Conservation (phyloP, 1,139 yeast genomes). For the Nakaseomyces kungkrabaensis region DNA sequence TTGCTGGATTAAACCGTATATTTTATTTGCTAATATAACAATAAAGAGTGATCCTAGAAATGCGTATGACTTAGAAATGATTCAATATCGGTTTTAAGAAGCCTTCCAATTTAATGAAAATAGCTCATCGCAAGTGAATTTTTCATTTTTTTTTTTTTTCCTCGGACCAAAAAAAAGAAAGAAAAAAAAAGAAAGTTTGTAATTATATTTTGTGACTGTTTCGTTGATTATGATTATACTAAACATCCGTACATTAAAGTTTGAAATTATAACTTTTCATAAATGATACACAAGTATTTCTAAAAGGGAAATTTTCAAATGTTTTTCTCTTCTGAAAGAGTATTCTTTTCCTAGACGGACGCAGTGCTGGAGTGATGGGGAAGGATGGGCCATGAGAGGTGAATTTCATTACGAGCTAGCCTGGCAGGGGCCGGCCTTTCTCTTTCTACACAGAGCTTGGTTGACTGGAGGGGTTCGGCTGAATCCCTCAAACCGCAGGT, state of each 20-base stretch:
- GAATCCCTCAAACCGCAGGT: too few relatives aligned
- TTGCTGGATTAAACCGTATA: background rate
- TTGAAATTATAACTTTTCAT: background rate
- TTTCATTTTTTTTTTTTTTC: background rate
- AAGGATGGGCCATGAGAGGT: background rate
- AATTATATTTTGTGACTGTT: background rate
- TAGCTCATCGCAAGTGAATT: background rate
- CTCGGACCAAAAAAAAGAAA: background rate
- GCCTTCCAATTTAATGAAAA: too few relatives aligned
- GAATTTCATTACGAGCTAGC: too few relatives aligned
- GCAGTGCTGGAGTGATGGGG: background rate
- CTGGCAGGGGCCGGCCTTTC: too few relatives aligned
- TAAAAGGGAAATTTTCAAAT: background rate
- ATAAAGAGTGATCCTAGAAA: too few relatives aligned
- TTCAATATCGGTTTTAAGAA: too few relatives aligned
- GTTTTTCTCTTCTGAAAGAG: too few relatives aligned
- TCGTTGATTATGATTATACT: background rate
- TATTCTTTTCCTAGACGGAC: background rate
- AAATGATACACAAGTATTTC: background rate
- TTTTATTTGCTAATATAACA: too few relatives aligned
- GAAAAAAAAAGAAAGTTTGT: background rate
- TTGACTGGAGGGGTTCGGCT: too few relatives aligned
- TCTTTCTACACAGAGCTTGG: too few relatives aligned
- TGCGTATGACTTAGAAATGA: too few relatives aligned
- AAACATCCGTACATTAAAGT: background rate